Base-by-base conservation (phyloP, 2,329 filamentous ascomycete species). In the Xylaria sp. region DNA sequence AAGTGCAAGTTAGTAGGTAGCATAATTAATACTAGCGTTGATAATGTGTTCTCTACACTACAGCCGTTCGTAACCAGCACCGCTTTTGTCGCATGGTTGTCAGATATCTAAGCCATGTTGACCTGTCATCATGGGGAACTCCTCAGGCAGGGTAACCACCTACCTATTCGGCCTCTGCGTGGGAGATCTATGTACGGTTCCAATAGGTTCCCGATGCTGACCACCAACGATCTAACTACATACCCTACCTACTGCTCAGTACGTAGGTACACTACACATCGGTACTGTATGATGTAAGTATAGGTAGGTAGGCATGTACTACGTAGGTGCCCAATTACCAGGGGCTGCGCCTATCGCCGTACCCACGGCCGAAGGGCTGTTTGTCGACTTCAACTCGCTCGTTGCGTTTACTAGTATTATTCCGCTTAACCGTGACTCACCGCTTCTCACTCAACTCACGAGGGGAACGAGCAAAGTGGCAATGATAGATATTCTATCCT, bases 361-460 rank as follows among this genome's bases (percentile, higher is more conserved):
- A 66, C 63, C 62, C 62, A 65, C 47, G 58, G 29, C 53, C 47
- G 47, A 55, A 48, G 8, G 57, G 48, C 48, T 63, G 50, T 35
- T 69, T 57, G 66, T 62, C 58, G 40, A 47, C 58, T 61, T 51
- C 48, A 18, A 21, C 29, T 42, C 58, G 9, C 12, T 44, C 44
- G 35, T 40, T 44, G 44, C 51, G 53, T 50, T 58, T 44, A 18
- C n/a, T 47, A 18, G 40, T 18, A 27, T 51, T 57, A 35, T 66
- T 44, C 27, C 44, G 42, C 29, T 65, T 13, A 42, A 32, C 23
- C 21, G 60, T 21, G 47, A 48, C 66, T 66, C 66, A 69, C 66
- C 66, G 63, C 66, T 44, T 63, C 48, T 66, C 63, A 59, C 55
- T n/a, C 47, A 42, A 58, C 53, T 62, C 48, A 12, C 37, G 40